These are phyloP conservation scores for Cyberlindnera americana DNA, from an alignment of 805 yeast species.

Conservation along the genomic window DNA sequence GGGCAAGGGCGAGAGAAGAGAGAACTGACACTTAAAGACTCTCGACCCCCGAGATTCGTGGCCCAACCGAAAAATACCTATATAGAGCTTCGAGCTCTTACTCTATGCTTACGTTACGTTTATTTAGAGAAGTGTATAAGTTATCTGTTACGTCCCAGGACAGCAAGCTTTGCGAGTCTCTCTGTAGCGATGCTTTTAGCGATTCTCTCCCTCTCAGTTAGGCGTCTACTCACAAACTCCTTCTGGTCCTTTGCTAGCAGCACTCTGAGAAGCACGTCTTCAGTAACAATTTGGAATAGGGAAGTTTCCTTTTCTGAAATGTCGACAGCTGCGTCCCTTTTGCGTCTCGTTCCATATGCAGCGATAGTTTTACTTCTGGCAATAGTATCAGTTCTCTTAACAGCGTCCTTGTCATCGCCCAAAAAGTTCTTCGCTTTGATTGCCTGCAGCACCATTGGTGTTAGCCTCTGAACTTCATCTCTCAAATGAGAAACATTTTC, in stretches of 20 bases:
- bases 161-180: constrained; percentile 27
- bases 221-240: constrained; percentile 52
- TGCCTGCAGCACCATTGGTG: constrained; percentile 49
- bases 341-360: constrained; percentile 65
- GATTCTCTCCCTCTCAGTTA: constrained; percentile 56
- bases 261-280: constrained; percentile 70
- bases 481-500: constrained; percentile 43
- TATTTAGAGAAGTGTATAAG: too few species aligned
- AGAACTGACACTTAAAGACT: too few species aligned
- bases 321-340: constrained; percentile 46
- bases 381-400: constrained; percentile 40
- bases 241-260: constrained; percentile 62
- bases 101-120: too few species aligned
- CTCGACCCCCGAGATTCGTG: too few species aligned
- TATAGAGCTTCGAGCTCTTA: too few species aligned
- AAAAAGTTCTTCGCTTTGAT: constrained; percentile 44
- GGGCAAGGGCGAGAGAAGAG: too few species aligned
- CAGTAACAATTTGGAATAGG: constrained; percentile 39
- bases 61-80: too few species aligned
- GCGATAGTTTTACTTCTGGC: constrained; percentile 63
- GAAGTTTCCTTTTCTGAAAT: constrained; percentile 38
- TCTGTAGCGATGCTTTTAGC: constrained; percentile 33
- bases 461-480: constrained; percentile 55
- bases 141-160: constrained; percentile 10
- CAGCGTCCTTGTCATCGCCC: constrained; percentile 31